Conservation (phyloP, 768 basidiomycete species). For the Tulasnella calospora region DNA sequence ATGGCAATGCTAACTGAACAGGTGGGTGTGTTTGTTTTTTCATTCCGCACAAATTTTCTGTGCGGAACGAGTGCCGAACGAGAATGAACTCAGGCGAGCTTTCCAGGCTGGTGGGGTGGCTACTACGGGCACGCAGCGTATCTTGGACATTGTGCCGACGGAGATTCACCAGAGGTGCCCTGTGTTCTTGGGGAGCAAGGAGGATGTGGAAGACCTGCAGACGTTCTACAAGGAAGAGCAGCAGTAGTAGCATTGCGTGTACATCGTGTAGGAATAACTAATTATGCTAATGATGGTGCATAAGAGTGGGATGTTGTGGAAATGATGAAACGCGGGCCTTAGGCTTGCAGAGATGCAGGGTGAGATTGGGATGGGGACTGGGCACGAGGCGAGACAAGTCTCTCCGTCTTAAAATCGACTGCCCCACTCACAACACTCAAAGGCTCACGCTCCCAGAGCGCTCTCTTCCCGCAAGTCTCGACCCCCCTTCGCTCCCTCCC, state of each 20-base stretch:
- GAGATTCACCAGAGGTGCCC: conserved; percentile 87
- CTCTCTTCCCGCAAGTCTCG: conserved; percentile 12
- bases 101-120: conserved; percentile 89
- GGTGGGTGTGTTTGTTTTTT: conserved; percentile 42
- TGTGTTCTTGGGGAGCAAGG: conserved; percentile 88
- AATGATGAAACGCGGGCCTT: conserved; percentile 13
- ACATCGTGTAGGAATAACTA: not conserved
- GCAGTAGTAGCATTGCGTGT: not conserved
- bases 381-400: conserved; percentile 15
- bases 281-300: not conserved
- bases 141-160: conserved; percentile 84
- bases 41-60: conserved; percentile 8
- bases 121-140: conserved; percentile 89
- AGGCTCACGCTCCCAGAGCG: conserved; percentile 16
- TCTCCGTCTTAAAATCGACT: conserved; percentile 20
- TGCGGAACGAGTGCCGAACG: conserved; percentile 10
- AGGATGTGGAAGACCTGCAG: conserved; percentile 86
- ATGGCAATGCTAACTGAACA: conserved; percentile 96
- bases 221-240: conserved; percentile 62
- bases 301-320: conserved; percentile 16
- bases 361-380: conserved; percentile 16
- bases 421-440: conserved; percentile 4
- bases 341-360: conserved; percentile 15
- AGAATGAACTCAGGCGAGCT: conserved; percentile 29
- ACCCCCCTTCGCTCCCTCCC: conserved; percentile 7